Evolutionary conservation across 495 filamentous ascomycete species (phyloP), one percentile per base, ranked within the genome.

Genomic region (Bacidia rubella): DNA sequence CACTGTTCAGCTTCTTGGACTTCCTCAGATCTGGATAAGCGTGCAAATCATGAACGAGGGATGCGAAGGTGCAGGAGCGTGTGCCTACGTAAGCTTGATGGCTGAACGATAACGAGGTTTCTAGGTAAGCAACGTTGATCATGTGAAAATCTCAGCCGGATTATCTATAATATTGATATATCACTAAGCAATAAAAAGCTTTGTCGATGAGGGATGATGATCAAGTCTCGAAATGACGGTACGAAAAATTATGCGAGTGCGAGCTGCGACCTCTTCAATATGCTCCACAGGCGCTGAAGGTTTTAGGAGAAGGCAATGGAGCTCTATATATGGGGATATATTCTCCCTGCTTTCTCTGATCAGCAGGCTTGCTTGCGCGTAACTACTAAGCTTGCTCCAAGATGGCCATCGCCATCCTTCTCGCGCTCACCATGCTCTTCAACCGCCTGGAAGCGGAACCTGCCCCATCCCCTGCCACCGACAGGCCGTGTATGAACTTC

Each of bases 401-500:
- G 12, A 51, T 51, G 49, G 49, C 49, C 22, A 4, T 51, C 49
- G 20, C 49, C 11, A 23, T 25, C 10, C 32, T 51, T 3, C 25
- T 51, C 32, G 27, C 11, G 25, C 49, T 51, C 27, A 19, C 22
- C 21, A 11, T 5, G 5, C 11, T 41, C 27, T 51, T 41, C 29
- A 47, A 11, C 11, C 12, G 27, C 32, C 27, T 51, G 4, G 11
- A 51, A n/a, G 49, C 49, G 17, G 32, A 15, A 39, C 49, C 49
- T 44, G 49, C 43, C 49, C 26, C 49, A 15, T 23, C 49, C 7
- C 27, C 49, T 9, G 17, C 24, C n/a, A 47, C 11, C 17, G 27
- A 51, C 27, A 47, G 49, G 27, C 49, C 49, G 43, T 51, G 49
- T 22, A 4, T 5, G 9, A 41, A 47, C 27, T 51, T 51, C 26